These are phyloP conservation scores for Colletotrichum chlorophyti DNA, from an alignment of 2,329 filamentous ascomycete species.

Conservation along the genomic window DNA sequence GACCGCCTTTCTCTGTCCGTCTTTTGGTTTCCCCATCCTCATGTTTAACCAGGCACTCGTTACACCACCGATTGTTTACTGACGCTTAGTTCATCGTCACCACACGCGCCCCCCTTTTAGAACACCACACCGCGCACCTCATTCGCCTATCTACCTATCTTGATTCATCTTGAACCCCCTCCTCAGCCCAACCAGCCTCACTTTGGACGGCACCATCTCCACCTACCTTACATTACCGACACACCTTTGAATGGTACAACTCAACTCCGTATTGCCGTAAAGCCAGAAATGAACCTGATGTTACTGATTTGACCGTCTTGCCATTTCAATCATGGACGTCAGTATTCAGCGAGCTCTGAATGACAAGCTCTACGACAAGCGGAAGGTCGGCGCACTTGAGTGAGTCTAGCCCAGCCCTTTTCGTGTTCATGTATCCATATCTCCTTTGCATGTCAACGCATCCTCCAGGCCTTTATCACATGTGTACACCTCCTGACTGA, in stretches of 20 bases:
- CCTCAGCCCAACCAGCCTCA: background rate
- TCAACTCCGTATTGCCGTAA: background rate
- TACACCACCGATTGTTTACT: too few relatives aligned
- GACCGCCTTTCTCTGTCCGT: too few relatives aligned
- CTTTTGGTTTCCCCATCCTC: too few relatives aligned
- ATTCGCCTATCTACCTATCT: background rate
- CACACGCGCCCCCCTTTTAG: too few relatives aligned
- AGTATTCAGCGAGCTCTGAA: conserved; percentile 90
- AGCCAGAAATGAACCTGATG: conserved; percentile 5
- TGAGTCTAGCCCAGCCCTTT: conserved; percentile 54
- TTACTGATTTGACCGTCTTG: conserved; percentile 3
- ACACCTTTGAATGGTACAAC: background rate
- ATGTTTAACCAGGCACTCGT: too few relatives aligned
- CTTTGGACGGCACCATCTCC: too few relatives aligned
- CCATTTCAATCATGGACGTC: conserved; percentile 74
- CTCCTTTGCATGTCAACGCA: background rate
- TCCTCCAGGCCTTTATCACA: background rate
- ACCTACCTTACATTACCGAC: background rate
- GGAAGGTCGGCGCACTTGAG: conserved; percentile 96
- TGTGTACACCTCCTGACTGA: background rate
- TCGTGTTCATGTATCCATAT: background rate
- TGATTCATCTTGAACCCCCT: background rate
- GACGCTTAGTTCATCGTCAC: too few relatives aligned
- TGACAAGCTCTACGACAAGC: conserved; percentile 98
- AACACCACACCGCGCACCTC: background rate